Evolutionary conservation across 2,329 filamentous ascomycete genomes (phyloP).

Genomic region (Ceratocystiopsis minuta): DNA sequence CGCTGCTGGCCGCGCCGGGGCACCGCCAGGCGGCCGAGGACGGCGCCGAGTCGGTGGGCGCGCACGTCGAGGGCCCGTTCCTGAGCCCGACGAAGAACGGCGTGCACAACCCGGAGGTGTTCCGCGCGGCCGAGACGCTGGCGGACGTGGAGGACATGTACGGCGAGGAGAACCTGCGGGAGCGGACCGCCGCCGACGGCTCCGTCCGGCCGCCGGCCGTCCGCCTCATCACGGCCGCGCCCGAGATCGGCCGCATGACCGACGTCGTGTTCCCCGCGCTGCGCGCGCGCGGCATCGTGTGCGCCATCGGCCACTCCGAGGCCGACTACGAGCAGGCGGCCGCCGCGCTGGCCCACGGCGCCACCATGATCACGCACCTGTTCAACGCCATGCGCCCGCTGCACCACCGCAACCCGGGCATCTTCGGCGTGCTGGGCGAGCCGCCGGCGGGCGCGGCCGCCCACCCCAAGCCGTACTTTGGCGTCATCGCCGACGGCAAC

Average conservation of each 20-base stretch:
- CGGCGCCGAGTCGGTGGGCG: slow-evolving; percentile 69
- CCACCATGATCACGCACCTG: slow-evolving; percentile 79
- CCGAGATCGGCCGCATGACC: slow-evolving; percentile 57
- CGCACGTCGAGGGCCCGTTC: slow-evolving; percentile 84
- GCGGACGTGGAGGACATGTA: slow-evolving; percentile 54
- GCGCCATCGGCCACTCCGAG: slow-evolving; percentile 73
- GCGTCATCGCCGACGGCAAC: slow-evolving; percentile 78
- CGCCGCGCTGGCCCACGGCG: slow-evolving; percentile 51
- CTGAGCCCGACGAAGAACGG: slow-evolving; percentile 70
- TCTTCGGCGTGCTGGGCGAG: slow-evolving; percentile 69
- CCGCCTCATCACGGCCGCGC: slow-evolving; percentile 72
- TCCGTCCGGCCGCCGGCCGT: slow-evolving; percentile 27
- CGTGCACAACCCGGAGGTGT: slow-evolving; percentile 59
- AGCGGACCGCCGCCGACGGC: slow-evolving; percentile 9
- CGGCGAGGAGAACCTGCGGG: slow-evolving; percentile 47
- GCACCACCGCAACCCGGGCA: slow-evolving; percentile 77
- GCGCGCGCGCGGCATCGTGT: slow-evolving; percentile 47
- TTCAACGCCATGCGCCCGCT: slow-evolving; percentile 90
- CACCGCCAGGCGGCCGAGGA: slow-evolving; percentile 37
- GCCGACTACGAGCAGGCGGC: slow-evolving; percentile 71
- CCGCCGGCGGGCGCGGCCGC: slow-evolving; percentile 28
- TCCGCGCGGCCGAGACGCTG: slow-evolving; percentile 46
- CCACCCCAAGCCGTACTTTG: slow-evolving; percentile 61
- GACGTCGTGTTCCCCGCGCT: slow-evolving; percentile 46
- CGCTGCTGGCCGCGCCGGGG: slow-evolving; percentile 58